Conservation (phyloP, 2,329 filamentous ascomycete genomes). For the Rhynchosporium graminicola region DNA sequence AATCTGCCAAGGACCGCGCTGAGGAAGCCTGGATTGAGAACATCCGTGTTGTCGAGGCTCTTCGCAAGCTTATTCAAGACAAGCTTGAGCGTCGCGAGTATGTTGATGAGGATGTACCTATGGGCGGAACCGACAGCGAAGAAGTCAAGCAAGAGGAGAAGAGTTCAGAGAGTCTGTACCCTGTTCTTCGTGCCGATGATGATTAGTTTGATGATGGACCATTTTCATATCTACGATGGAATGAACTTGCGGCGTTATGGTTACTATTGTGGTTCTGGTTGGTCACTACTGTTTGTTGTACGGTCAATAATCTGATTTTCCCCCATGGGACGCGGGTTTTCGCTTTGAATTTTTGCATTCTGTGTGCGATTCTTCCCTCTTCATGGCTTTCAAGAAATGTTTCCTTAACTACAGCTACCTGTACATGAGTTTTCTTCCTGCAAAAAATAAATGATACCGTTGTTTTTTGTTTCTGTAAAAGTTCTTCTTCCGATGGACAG, state of each 20-base stretch:
- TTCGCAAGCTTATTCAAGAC: slow-evolving; percentile 58
- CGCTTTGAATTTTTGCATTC: slow-evolving; percentile 10
- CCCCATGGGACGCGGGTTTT: slow-evolving; percentile 6
- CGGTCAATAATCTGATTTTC: not conserved
- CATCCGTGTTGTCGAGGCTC: slow-evolving; percentile 63
- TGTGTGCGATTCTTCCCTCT: slow-evolving; percentile 3
- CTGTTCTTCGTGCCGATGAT: slow-evolving; percentile 30
- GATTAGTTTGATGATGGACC: slow-evolving; percentile 23
- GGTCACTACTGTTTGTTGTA: not conserved
- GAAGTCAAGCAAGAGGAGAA: slow-evolving; percentile 20
- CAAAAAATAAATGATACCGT: not conserved
- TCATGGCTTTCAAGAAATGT: slow-evolving; percentile 8
- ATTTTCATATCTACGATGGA: slow-evolving; percentile 4
- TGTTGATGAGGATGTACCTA: slow-evolving; percentile 38
- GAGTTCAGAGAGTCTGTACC: slow-evolving; percentile 30
- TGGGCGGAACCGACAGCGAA: slow-evolving; percentile 25
- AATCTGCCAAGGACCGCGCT: slow-evolving; percentile 56
- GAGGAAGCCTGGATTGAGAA: slow-evolving; percentile 68
- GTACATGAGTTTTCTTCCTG: slow-evolving; percentile 7
- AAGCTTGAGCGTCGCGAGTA: slow-evolving; percentile 60
- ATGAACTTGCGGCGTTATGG: slow-evolving; percentile 8
- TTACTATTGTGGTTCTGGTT: not conserved
- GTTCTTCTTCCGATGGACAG: too few relatives aligned
- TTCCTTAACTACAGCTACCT: slow-evolving; percentile 9
- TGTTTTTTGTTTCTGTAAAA: not conserved